Percentiles rank a stretch among this genome's conserved stretches.
Evolutionary conservation across 495 filamentous ascomycete genomes (phyloP).

Genomic region (Trichoderma virens): DNA sequence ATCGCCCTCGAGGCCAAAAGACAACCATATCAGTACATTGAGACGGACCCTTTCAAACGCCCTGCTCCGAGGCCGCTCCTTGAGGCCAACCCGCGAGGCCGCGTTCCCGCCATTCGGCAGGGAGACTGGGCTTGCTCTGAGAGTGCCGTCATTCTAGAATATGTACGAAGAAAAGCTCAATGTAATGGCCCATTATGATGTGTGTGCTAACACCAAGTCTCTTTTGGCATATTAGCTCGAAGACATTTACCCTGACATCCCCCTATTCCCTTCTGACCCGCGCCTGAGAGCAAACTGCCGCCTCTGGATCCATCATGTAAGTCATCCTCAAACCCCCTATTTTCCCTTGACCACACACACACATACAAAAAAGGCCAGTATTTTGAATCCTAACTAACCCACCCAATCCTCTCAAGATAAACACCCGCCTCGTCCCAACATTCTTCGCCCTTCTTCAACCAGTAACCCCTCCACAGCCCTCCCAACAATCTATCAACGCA

Average conservation of each 20-base stretch:
- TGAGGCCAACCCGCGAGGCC: constrained; percentile 80
- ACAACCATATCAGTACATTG: constrained; percentile 83
- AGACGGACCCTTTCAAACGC: constrained; percentile 73
- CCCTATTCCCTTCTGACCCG: constrained; percentile 61
- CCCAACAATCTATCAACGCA: not conserved
- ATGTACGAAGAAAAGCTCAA: constrained; percentile 40
- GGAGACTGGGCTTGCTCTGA: constrained; percentile 86
- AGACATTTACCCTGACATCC: constrained; percentile 54
- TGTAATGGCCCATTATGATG: not conserved
- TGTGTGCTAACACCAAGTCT: not conserved
- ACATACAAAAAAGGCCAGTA: not conserved
- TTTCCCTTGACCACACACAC: constrained; percentile 12
- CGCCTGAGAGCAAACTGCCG: constrained; percentile 70
- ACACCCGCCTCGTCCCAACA: constrained; percentile 69
- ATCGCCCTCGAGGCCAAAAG: constrained; percentile 86
- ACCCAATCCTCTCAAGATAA: constrained; percentile 49
- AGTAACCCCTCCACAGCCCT: not conserved
- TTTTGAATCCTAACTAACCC: not conserved
- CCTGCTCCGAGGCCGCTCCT: constrained; percentile 68
- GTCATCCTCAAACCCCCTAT: constrained; percentile 18
- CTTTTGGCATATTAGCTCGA: constrained; percentile 50
- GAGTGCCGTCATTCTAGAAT: constrained; percentile 84
- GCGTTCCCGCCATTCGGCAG: constrained; percentile 77
- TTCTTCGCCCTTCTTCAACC: constrained; percentile 73
- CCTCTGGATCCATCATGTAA: constrained; percentile 81